A percentile compares a stretch with the other conserved stretches of the same genome.
Conservation (phyloP, 257 asterid genomes). For the Lithospermum erythrorhizon region DNA sequence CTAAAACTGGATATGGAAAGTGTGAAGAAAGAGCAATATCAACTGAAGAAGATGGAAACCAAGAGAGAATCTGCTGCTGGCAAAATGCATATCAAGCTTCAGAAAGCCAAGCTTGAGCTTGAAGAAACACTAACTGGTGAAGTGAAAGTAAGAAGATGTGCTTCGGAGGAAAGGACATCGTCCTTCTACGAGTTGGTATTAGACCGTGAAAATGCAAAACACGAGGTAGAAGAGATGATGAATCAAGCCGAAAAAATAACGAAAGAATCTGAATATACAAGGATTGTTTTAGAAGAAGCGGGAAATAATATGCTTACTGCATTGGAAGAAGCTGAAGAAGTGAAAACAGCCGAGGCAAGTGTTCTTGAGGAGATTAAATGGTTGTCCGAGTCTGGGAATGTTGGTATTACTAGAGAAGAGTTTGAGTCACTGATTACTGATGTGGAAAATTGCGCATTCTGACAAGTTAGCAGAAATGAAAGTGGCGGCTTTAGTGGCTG, state of each 20-base stretch:
- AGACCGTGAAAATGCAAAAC: constrained; percentile 43
- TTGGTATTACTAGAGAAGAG: constrained; percentile 60
- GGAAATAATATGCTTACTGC: constrained; percentile 45
- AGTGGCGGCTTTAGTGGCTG: constrained; percentile 82
- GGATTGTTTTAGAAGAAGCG: constrained; percentile 49
- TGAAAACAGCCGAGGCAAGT: constrained; percentile 51
- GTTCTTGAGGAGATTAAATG: constrained; percentile 51
- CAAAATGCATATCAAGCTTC: constrained; percentile 66
- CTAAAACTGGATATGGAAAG: constrained; percentile 54
- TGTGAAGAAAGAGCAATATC: constrained; percentile 47
- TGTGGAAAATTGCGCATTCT: constrained; percentile 59
- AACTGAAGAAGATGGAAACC: constrained; percentile 50
- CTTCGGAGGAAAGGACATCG: constrained; percentile 57
- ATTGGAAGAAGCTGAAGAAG: constrained; percentile 36
- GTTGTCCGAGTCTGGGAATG: constrained; percentile 52
- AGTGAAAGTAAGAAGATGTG: constrained; percentile 50
- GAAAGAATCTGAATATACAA: constrained; percentile 46
- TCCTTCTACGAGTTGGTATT: constrained; percentile 43
- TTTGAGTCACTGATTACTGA: constrained; percentile 53
- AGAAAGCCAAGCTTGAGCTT: constrained; percentile 63
- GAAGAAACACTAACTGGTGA: constrained; percentile 66
- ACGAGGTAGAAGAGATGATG: constrained; percentile 55
- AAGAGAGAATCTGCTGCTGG: constrained; percentile 60
- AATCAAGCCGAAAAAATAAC: constrained; percentile 48
- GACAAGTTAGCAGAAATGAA: constrained; percentile 53